phyloP scores from a whole-genome alignment of 768 basidiomycete genomes.

The Lactarius deliciosus region DNA sequence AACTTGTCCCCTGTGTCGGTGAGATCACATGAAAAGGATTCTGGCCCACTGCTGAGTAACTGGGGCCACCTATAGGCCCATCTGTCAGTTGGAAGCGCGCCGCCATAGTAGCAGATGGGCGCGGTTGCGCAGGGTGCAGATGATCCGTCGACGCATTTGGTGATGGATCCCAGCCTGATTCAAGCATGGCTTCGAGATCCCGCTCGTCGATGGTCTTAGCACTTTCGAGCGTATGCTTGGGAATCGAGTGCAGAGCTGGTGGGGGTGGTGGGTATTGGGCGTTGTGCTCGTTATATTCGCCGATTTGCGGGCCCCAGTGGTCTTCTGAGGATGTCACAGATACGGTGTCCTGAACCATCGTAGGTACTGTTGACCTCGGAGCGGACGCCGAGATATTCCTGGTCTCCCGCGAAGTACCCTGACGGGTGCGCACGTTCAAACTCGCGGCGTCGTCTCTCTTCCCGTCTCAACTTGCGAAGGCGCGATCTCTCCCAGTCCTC shows the following conservation, averaged over 20 bases:
- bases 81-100: constrained; percentile 67
- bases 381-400: constrained; percentile 59
- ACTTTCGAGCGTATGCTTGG: constrained; percentile 40
- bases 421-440: constrained; percentile 75
- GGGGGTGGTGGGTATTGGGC: constrained; percentile 82
- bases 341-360: constrained; percentile 75
- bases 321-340: constrained; percentile 89
- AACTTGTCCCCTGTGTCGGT: constrained; percentile 37
- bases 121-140: constrained; percentile 32
- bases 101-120: constrained; percentile 42
- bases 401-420: constrained; percentile 62
- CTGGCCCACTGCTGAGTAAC: constrained; percentile 23
- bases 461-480: constrained; percentile 84
- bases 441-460: constrained; percentile 77
- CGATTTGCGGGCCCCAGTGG: constrained; percentile 94
- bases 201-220: constrained; percentile 58
- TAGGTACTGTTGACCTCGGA: constrained; percentile 55
- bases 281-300: constrained; percentile 89
- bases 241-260: constrained; percentile 53
- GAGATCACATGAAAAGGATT: constrained; percentile 32
- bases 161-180: constrained; percentile 79
- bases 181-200: constrained; percentile 91
- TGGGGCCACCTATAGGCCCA: constrained; percentile 32
- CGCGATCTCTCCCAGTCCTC: constrained; percentile 99
- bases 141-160: constrained; percentile 42